Percentiles rank a stretch among this genome's conserved stretches.
phyloP scores from a whole-genome alignment of 2,329 filamentous ascomycete genomes.

The Talaromyces atroroseus region DNA sequence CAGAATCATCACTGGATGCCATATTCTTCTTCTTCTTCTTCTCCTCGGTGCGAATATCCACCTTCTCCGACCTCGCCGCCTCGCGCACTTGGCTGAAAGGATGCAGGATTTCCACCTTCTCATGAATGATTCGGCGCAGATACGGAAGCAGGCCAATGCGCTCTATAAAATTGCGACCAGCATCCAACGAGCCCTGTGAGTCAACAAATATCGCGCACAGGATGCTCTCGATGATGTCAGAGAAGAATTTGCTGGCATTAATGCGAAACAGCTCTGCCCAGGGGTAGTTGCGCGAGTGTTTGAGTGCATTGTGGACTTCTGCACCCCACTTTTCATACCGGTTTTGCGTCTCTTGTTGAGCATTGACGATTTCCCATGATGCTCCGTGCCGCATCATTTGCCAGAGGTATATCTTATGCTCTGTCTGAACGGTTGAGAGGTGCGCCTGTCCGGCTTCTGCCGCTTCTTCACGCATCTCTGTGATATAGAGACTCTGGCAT shows the following conservation, averaged over 20 bases:
- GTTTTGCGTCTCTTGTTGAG: slow-evolving; percentile 41
- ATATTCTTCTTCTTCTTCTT: neutral
- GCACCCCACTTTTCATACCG: slow-evolving; percentile 48
- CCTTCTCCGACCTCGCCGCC: slow-evolving; percentile 6
- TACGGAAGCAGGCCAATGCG: slow-evolving; percentile 60
- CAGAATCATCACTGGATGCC: neutral
- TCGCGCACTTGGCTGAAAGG: slow-evolving; percentile 52
- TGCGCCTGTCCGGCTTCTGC: slow-evolving; percentile 17
- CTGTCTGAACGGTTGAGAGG: slow-evolving; percentile 20
- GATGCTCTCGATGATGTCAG: slow-evolving; percentile 74
- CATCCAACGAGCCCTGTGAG: slow-evolving; percentile 54
- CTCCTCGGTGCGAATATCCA: neutral
- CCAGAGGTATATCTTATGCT: slow-evolving; percentile 53
- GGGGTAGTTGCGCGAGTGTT: slow-evolving; percentile 56
- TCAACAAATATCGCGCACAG: slow-evolving; percentile 83
- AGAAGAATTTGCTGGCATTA: slow-evolving; percentile 69
- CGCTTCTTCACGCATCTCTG: slow-evolving; percentile 17
- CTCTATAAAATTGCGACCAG: slow-evolving; percentile 57
- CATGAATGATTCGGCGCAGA: slow-evolving; percentile 55
- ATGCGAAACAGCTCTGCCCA: slow-evolving; percentile 68
- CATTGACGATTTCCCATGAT: slow-evolving; percentile 39
- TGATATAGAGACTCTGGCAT: slow-evolving; percentile 51
- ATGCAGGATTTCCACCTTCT: slow-evolving; percentile 52
- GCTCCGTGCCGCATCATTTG: slow-evolving; percentile 62
- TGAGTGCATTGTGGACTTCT: slow-evolving; percentile 48